Percentiles rank a stretch among this genome's conserved stretches.
These are phyloP conservation scores for Aspergillus tamarii DNA, from an alignment of 2,329 filamentous ascomycete genomes.

Conservation along the genomic window DNA sequence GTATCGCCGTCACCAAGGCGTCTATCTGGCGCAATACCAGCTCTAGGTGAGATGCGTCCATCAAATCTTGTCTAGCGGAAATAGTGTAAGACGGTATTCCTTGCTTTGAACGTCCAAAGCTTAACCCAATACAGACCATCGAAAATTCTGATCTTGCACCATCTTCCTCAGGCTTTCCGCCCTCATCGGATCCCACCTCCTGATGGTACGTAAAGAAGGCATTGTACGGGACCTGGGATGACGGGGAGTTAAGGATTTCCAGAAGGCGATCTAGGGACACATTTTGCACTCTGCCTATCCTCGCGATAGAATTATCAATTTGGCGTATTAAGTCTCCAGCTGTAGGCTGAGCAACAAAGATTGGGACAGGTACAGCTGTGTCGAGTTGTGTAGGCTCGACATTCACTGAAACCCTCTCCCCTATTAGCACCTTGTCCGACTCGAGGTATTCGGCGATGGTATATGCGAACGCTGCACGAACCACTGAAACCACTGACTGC, in stretches of 20 bases:
- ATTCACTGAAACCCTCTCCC: background rate
- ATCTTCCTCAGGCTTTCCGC: no score
- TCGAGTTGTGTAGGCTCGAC: no score
- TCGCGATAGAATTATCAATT: background rate
- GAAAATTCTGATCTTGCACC: no score
- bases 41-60: background rate
- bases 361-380: background rate
- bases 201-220: background rate
- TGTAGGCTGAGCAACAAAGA: background rate
- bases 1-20: background rate
- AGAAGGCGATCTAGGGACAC: background rate
- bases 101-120: background rate
- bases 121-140: no score
- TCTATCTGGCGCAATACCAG: background rate
- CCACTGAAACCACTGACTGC: background rate
- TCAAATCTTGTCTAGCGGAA: background rate
- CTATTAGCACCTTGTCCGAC: slow-evolving; percentile 9
- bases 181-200: background rate
- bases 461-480: slow-evolving; percentile 15
- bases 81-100: background rate
- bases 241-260: background rate
- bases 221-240: background rate
- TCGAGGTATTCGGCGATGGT: slow-evolving; percentile 17
- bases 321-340: background rate
- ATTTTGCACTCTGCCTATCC: background rate